Base-by-base conservation (phyloP, 106 monocot species). In the Hemerocallis citrina region DNA sequence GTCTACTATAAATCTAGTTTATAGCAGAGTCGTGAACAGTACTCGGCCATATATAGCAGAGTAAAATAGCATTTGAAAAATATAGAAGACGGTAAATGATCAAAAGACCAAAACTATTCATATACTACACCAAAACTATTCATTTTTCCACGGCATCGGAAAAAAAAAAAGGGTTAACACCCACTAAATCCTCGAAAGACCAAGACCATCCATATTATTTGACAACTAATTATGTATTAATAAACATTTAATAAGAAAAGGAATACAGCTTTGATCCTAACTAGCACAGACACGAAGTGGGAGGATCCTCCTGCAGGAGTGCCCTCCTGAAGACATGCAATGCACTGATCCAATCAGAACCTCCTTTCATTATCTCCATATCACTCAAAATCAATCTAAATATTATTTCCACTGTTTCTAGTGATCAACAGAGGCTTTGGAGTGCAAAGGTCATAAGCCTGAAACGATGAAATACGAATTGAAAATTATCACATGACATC, bases 401-500 rank as follows among this genome's bases (percentile, higher is more conserved):
- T 15, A 60, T 60, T 27, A 41, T 27, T 25, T 24, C 54, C 7
- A 54, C 54, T 31, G 31, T 54, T 54, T 28, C 31, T 1, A 32
- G 24, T 50, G 16, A 15, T n/a, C 55, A 55, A 3, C 32, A 8
- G 31, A 54, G 31, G 16, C 31, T 32, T 4, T 16, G 6, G 28
- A 29, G 52, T 52, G 52, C 28, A 6, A 24, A 3, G 25, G 54
- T 54, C 16, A 0, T 11, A 31, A 22, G 14, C 55, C 24, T 27
- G 12, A 61, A 61, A 61, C 44, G 61, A 61, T 61, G 61, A 30
- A 59, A 31, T 39, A n/a, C 22, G 22, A 38, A 10, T 38, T 59
- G 31, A 59, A 59, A 37, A 59, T 21, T 59, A 21, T 59, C 38
- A 39, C 59, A 59, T 59, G 59, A 59, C 59, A 59, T 59, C 59